Evolutionary conservation across 2,329 filamentous ascomycete genomes (phyloP).

Genomic region (Aureobasidium sp.): DNA sequence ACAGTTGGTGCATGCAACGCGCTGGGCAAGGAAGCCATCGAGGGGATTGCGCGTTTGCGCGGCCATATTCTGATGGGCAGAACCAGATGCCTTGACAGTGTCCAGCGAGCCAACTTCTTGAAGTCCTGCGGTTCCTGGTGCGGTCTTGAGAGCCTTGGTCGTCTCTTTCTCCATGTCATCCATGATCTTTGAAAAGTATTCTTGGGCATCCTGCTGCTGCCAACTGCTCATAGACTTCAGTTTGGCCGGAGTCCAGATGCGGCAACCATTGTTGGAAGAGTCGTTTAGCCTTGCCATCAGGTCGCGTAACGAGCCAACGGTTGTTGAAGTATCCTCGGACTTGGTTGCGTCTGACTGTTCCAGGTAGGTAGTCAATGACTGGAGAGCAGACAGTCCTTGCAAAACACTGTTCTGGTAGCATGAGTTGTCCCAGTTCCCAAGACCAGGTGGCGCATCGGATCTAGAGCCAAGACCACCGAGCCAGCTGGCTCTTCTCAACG

Average conservation of each 20-base stretch:
- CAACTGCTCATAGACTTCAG: slow-evolving; percentile 90
- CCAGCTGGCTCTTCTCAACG: slow-evolving; percentile 12
- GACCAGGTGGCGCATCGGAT: slow-evolving; percentile 44
- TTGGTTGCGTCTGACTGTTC: slow-evolving; percentile 20
- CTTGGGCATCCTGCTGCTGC: slow-evolving; percentile 95
- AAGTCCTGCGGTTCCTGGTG: slow-evolving; percentile 19
- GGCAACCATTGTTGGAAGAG: slow-evolving; percentile 59
- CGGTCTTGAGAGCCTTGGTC: slow-evolving; percentile 26
- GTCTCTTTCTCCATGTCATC: slow-evolving; percentile 45
- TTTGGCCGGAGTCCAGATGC: slow-evolving; percentile 70
- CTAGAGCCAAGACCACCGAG: background rate
- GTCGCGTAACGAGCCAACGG: slow-evolving; percentile 49
- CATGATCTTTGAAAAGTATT: slow-evolving; percentile 81
- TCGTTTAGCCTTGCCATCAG: slow-evolving; percentile 65
- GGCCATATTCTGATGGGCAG: background rate
- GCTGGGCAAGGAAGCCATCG: slow-evolving; percentile 78
- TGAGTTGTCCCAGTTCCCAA: slow-evolving; percentile 90
- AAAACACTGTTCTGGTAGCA: slow-evolving; percentile 97
- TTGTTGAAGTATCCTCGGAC: slow-evolving; percentile 28
- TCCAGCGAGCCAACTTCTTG: slow-evolving; percentile 15
- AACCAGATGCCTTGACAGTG: background rate
- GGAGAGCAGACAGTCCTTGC: slow-evolving; percentile 59
- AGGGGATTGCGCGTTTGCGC: slow-evolving; percentile 54
- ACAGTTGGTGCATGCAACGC: slow-evolving; percentile 78
- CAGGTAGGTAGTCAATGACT: slow-evolving; percentile 43